Evolutionary conservation across 2,329 filamentous ascomycete genomes (phyloP).

Genomic region (Colletotrichum phormii): DNA sequence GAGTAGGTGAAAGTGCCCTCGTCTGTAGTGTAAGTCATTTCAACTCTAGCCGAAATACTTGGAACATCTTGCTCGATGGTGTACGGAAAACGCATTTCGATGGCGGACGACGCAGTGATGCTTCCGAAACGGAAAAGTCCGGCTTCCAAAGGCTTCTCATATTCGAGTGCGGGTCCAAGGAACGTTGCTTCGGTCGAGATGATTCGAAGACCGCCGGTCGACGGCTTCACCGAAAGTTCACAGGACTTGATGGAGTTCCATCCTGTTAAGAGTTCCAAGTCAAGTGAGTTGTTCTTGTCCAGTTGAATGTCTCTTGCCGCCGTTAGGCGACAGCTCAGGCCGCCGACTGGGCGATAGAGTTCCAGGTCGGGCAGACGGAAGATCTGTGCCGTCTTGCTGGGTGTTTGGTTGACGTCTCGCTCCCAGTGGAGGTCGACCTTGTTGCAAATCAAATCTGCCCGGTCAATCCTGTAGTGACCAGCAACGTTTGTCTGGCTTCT

Average conservation of each 20-base stretch:
- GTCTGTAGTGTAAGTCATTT: slow-evolving; percentile 78
- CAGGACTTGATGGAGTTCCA: slow-evolving; percentile 75
- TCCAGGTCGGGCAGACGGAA: slow-evolving; percentile 72
- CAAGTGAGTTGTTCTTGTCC: slow-evolving; percentile 81
- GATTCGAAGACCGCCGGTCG: slow-evolving; percentile 74
- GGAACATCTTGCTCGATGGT: slow-evolving; percentile 82
- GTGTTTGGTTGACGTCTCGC: slow-evolving; percentile 62
- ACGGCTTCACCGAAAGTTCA: slow-evolving; percentile 71
- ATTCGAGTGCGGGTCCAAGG: slow-evolving; percentile 53
- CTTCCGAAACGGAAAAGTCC: slow-evolving; percentile 64
- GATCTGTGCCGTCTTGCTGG: slow-evolving; percentile 60
- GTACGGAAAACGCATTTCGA: slow-evolving; percentile 80
- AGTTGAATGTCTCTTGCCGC: slow-evolving; percentile 81
- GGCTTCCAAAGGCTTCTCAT: slow-evolving; percentile 63
- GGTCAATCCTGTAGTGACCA: slow-evolving; percentile 81
- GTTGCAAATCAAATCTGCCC: slow-evolving; percentile 72
- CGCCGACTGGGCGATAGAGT: slow-evolving; percentile 77
- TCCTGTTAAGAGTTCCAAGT: slow-evolving; percentile 78
- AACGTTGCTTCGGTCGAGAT: slow-evolving; percentile 70
- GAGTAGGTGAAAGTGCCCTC: slow-evolving; percentile 74
- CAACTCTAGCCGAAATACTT: slow-evolving; percentile 79
- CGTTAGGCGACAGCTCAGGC: slow-evolving; percentile 75
- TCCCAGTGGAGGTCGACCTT: slow-evolving; percentile 77
- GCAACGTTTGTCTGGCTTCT: slow-evolving; percentile 68
- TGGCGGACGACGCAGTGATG: slow-evolving; percentile 56